Conservation (phyloP, 1,284 basidiomycete species). For the Earliella scabrosa region DNA sequence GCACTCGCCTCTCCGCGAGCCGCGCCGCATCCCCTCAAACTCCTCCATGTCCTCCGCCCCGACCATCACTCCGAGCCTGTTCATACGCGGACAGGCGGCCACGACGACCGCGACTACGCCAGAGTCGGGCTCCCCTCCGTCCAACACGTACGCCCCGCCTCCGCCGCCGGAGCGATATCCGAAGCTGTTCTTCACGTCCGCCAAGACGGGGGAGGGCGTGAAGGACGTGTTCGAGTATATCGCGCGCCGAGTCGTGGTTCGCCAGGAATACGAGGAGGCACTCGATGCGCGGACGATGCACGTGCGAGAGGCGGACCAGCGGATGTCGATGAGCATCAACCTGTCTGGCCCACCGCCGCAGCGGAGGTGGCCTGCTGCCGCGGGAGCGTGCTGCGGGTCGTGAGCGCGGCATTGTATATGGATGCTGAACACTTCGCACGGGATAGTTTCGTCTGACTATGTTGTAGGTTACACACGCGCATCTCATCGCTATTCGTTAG, state of each 20-base stretch:
- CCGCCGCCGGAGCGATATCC: conserved; percentile 53
- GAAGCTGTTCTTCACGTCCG: conserved; percentile 71
- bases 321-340: conserved; percentile 6
- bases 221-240: conserved; percentile 72
- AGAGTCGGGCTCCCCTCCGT: conserved; percentile 26
- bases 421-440: not conserved
- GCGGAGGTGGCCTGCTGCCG: not conserved
- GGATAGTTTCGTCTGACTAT: not conserved
- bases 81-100: conserved; percentile 42
- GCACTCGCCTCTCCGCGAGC: conserved; percentile 26
- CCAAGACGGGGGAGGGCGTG: conserved; percentile 76
- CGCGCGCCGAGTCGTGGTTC: conserved; percentile 56
- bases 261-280: conserved; percentile 67
- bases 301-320: conserved; percentile 27
- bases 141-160: conserved; percentile 30
- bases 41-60: conserved; percentile 54
- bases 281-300: conserved; percentile 38
- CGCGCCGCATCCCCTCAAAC: conserved; percentile 44
- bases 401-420: not conserved
- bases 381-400: conserved; percentile 10
- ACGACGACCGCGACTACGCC: conserved; percentile 28
- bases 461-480: conserved; percentile 5
- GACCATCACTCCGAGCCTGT: conserved; percentile 68
- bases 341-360: not conserved
- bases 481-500: conserved; percentile 12